These are phyloP conservation scores for Aspergillus sp. DNA, from an alignment of 2,329 filamentous ascomycete genomes.

Conservation along the genomic window DNA sequence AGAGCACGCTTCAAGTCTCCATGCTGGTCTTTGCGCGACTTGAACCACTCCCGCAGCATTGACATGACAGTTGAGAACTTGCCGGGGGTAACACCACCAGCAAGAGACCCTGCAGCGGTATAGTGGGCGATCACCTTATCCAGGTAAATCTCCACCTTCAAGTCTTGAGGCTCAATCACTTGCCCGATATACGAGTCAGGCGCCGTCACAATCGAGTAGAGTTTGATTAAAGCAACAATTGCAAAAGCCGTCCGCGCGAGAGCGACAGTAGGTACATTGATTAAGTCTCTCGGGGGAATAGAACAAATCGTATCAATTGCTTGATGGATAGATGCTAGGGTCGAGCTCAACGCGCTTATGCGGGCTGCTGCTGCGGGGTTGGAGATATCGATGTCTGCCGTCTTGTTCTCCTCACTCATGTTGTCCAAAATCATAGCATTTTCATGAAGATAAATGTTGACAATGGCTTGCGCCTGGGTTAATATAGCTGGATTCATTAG, in stretches of 20 bases:
- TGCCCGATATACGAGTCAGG: constrained; percentile 67
- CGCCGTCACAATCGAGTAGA: constrained; percentile 66
- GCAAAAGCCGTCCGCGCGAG: constrained; percentile 72
- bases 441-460: constrained; percentile 75
- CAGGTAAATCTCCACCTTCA: constrained; percentile 67
- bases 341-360: constrained; percentile 66
- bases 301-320: constrained; percentile 65
- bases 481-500: constrained; percentile 54
- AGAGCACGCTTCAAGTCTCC: constrained; percentile 2
- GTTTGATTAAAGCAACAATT: constrained; percentile 70
- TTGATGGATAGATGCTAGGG: constrained; percentile 64
- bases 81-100: constrained; percentile 63
- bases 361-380: constrained; percentile 57
- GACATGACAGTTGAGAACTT: constrained; percentile 71
- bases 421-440: constrained; percentile 68
- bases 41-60: constrained; percentile 71
- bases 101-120: constrained; percentile 60
- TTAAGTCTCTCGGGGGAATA: constrained; percentile 60
- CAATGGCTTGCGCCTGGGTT: constrained; percentile 62
- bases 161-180: constrained; percentile 66
- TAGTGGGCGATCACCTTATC: constrained; percentile 70
- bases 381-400: constrained; percentile 23
- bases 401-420: constrained; percentile 44
- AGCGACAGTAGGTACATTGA: constrained; percentile 68
- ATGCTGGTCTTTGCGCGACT: constrained; percentile 46